These are phyloP conservation scores for Wickerhamomyces xylosicus DNA, from an alignment of 805 yeast species.

Conservation along the genomic window DNA sequence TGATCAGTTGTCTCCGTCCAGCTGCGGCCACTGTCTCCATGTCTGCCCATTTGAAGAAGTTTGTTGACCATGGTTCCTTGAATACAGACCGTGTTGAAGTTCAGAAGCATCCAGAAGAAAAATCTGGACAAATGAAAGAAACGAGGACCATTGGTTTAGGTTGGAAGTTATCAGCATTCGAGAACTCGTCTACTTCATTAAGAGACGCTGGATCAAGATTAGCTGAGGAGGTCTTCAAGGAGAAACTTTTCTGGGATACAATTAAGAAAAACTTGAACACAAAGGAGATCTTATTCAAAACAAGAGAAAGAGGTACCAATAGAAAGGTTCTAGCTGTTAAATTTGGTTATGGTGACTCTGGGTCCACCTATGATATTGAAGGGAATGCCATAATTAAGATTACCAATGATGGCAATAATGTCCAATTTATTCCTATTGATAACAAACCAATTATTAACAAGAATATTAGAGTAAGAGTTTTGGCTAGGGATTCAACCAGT, in stretches of 20 bases:
- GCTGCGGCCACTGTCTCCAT: slow-evolving; percentile 81
- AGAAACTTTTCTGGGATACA: slow-evolving; percentile 59
- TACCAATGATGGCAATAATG: slow-evolving; percentile 24
- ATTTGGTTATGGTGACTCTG: slow-evolving; percentile 88
- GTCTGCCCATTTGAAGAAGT: slow-evolving; percentile 72
- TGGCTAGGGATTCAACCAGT: slow-evolving; percentile 28
- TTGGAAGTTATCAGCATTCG: slow-evolving; percentile 74
- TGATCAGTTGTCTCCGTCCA: slow-evolving; percentile 74
- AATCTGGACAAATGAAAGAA: slow-evolving; percentile 12
- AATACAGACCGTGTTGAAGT: slow-evolving; percentile 29
- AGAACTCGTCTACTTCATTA: slow-evolving; percentile 42
- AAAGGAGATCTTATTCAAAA: slow-evolving; percentile 59
- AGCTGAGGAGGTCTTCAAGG: slow-evolving; percentile 44
- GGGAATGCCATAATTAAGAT: slow-evolving; percentile 69
- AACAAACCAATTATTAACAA: slow-evolving; percentile 29
- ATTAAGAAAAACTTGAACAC: slow-evolving; percentile 17
- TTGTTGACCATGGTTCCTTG: slow-evolving; percentile 67
- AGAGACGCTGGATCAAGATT: slow-evolving; percentile 41
- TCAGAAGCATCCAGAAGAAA: slow-evolving; percentile 13
- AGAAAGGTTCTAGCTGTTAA: slow-evolving; percentile 62
- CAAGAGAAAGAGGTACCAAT: slow-evolving; percentile 43
- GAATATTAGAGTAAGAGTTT: slow-evolving; percentile 49
- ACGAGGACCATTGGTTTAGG: slow-evolving; percentile 35
- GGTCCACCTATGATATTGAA: slow-evolving; percentile 53
- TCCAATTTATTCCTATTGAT: slow-evolving; percentile 29